Evolutionary conservation across 208 protist genomes (phyloP), one percentile per base, ranked within the genome.

Genomic region (Leishmania arabica): DNA sequence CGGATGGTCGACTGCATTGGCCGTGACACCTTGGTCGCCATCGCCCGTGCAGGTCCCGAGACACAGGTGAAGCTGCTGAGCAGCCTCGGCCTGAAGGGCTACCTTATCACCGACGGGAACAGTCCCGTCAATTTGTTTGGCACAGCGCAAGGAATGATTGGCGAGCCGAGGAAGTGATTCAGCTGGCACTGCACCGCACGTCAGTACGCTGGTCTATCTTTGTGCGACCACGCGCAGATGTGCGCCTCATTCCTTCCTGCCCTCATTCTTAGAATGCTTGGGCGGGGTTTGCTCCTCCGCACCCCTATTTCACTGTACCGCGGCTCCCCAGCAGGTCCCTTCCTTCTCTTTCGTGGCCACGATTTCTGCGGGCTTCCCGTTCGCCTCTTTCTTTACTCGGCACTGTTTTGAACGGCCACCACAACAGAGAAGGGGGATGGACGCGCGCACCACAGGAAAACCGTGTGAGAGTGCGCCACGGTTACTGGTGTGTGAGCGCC

Each of bases 21-120:
- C 47, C 78, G 87, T 1, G 96, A 99, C 9, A 99, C 98, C 2
- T 88, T 99, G 65, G 83, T 95, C 21, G 86, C 95, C 69, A 98
- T 99, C 37, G 97, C 97, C 2, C 84, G 93, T 37, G 97, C 97
- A 9, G 96, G 97, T 8, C 97, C 97, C 13, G 97, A 99, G 90
- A 96, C 97, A 86, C 97, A 99, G 91, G 97, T 96, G 62, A 98
- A 99, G 88, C 87, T 99, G 56, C 94, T 99, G 24, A 88, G 91
- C 49, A 96, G 94, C 40, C 92, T 99, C 24, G 97, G 97, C 72
- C 88, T 99, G 62, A 95, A 98, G 86, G 91, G 94, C 31, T 98
- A 98, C 80, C 91, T 99, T 73, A 99, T 99, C 85, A 99, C 99
- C 17, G 98, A 99, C 73, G 99, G 99, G 49, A 95, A 92, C 79